These are phyloP conservation scores for Eimeria maxima DNA, from an alignment of 169 alveolate species.

Conservation along the genomic window DNA sequence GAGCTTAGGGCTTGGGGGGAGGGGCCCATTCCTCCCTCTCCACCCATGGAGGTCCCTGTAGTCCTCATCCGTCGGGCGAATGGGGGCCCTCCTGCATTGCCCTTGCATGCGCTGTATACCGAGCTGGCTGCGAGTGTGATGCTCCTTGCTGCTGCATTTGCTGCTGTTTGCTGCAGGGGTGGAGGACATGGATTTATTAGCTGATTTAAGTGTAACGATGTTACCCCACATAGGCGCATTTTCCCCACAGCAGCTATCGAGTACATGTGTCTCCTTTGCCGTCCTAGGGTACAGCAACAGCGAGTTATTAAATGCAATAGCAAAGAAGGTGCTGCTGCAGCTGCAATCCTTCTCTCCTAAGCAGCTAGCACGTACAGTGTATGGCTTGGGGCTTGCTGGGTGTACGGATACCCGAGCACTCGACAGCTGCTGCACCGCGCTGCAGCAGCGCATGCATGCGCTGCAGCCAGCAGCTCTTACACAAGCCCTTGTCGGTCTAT, in stretches of 20 bases:
- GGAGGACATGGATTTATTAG: conserved; percentile 54
- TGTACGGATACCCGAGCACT: conserved; percentile 64
- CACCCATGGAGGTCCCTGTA: background rate
- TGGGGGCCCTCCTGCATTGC: background rate
- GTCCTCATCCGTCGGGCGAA: background rate
- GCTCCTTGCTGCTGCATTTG: background rate
- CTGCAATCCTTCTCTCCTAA: conserved; percentile 66
- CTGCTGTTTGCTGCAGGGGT: conserved; percentile 70
- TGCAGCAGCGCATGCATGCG: conserved; percentile 70
- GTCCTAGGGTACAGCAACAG: conserved; percentile 21
- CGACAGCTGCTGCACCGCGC: conserved; percentile 45
- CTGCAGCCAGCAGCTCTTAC: conserved; percentile 22
- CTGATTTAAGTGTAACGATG: conserved; percentile 66
- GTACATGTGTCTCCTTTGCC: conserved; percentile 52
- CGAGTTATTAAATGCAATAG: conserved; percentile 53
- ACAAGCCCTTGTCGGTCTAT: conserved; percentile 81
- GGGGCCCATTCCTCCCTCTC: background rate
- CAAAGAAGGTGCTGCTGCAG: conserved; percentile 36
- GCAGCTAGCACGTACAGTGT: conserved; percentile 77
- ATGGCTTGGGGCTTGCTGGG: conserved; percentile 83
- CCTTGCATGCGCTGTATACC: no score
- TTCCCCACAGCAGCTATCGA: conserved; percentile 72
- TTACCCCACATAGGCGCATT: conserved; percentile 49
- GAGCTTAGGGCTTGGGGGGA: no score
- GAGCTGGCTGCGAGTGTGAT: no score